A percentile compares a stretch with the other conserved stretches of the same genome.
phyloP scores from a whole-genome alignment of 2,329 filamentous ascomycete genomes.

The Colletotrichum trifolii region DNA sequence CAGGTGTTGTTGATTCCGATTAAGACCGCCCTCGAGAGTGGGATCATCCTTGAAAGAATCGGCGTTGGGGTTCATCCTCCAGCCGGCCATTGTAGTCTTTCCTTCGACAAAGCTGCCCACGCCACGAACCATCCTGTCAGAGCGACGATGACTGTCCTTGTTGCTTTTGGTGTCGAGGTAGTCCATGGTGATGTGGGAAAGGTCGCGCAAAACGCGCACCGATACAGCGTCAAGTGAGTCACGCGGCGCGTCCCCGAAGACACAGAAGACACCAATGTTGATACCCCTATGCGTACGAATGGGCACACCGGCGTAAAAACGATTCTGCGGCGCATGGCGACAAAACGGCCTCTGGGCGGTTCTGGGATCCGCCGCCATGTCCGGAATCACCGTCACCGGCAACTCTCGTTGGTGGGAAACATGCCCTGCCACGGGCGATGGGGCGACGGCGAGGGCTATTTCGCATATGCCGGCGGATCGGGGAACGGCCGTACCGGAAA shows the following conservation, averaged over 20 bases:
- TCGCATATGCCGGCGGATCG: constrained; percentile 45
- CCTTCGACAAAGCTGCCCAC: constrained; percentile 50
- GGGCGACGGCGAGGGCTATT: constrained; percentile 36
- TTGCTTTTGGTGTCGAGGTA: constrained; percentile 48
- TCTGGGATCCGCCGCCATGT: constrained; percentile 46
- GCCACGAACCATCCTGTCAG: constrained; percentile 51
- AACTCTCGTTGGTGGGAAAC: constrained; percentile 36
- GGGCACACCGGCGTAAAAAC: constrained; percentile 56
- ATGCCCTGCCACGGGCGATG: neutral
- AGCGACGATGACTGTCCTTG: constrained; percentile 42
- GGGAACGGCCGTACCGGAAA: constrained; percentile 45
- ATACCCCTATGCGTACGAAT: constrained; percentile 53
- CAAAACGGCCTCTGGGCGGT: constrained; percentile 44
- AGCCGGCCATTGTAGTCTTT: constrained; percentile 43
- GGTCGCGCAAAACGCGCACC: constrained; percentile 39
- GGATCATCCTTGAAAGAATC: constrained; percentile 12
- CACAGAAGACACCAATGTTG: constrained; percentile 55
- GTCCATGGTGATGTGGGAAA: constrained; percentile 46
- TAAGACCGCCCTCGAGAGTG: constrained; percentile 34
- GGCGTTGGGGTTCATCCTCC: constrained; percentile 28
- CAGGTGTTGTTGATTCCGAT: constrained; percentile 33
- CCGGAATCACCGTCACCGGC: constrained; percentile 47
- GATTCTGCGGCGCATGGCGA: constrained; percentile 37
- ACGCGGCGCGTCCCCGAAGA: constrained; percentile 45
- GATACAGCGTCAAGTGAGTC: constrained; percentile 43